A percentile compares a stretch with the other conserved stretches of the same genome.
Evolutionary conservation across 371 early-diverging fungal genomes (phyloP).

Genomic region (Circinella umbellata): DNA sequence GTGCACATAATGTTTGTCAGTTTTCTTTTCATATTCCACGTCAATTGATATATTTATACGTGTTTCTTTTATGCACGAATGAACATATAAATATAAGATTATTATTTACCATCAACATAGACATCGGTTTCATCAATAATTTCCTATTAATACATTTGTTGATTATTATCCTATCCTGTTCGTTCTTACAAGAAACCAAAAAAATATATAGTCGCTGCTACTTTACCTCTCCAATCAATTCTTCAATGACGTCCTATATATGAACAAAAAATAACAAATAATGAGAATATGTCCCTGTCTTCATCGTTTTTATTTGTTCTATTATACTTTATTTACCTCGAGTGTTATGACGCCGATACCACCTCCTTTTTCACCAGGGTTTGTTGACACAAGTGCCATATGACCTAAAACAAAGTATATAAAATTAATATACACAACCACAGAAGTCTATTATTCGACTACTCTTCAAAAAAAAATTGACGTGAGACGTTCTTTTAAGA

Average conservation of each 20-base stretch:
- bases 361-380: constrained; percentile 51
- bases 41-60: no score
- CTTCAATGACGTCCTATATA: constrained; percentile 89
- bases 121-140: constrained; percentile 96
- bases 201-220: background rate
- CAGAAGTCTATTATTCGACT: no score
- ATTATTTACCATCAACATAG: constrained; percentile 74
- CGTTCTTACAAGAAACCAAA: background rate
- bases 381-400: constrained; percentile 75
- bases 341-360: constrained; percentile 92
- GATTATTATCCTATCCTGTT: no score
- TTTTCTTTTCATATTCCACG: no score
- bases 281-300: no score
- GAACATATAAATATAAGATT: background rate
- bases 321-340: constrained; percentile 45
- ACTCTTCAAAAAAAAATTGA: no score
- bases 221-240: constrained; percentile 81
- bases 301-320: no score
- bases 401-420: constrained; percentile 43
- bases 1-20: background rate
- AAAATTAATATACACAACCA: background rate
- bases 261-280: no score
- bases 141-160: constrained; percentile 47
- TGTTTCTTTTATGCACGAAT: no score
- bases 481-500: no score